Evolutionary conservation across 1,284 basidiomycete genomes (phyloP).

Genomic region (Trichosporon sp.): DNA sequence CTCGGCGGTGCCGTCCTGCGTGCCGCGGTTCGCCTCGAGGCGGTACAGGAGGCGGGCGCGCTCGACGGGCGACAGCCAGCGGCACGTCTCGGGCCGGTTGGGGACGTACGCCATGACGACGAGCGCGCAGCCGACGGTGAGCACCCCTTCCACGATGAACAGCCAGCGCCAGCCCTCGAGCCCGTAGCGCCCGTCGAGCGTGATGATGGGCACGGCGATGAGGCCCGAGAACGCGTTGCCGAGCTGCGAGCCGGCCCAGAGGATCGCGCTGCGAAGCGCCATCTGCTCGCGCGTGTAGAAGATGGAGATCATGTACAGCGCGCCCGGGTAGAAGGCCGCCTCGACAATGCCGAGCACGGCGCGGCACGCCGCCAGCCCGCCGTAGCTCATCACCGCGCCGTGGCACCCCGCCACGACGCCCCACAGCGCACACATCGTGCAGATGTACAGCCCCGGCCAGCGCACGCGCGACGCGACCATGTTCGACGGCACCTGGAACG

Average conservation of each 20-base stretch:
- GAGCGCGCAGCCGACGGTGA: slow-evolving; percentile 34
- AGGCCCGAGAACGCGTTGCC: slow-evolving; percentile 47
- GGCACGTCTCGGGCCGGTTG: slow-evolving; percentile 32
- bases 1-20: slow-evolving; percentile 36
- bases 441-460: slow-evolving; percentile 38
- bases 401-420: slow-evolving; percentile 35
- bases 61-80: slow-evolving; percentile 34
- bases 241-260: slow-evolving; percentile 44
- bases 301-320: slow-evolving; percentile 33
- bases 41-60: slow-evolving; percentile 35
- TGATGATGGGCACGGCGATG: slow-evolving; percentile 37
- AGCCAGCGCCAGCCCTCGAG: slow-evolving; percentile 40
- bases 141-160: slow-evolving; percentile 22
- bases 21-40: slow-evolving; percentile 36
- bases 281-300: slow-evolving; percentile 39
- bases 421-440: slow-evolving; percentile 32
- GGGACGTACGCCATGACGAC: slow-evolving; percentile 37
- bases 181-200: slow-evolving; percentile 32
- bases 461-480: slow-evolving; percentile 30
- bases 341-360: slow-evolving; percentile 36
- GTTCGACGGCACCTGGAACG: slow-evolving; percentile 44
- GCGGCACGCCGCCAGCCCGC: slow-evolving; percentile 35
- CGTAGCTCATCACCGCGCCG: slow-evolving; percentile 32
- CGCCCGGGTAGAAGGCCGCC: slow-evolving; percentile 23
- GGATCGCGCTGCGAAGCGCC: slow-evolving; percentile 33